These are phyloP conservation scores for Cryptococcus sp. DNA, from an alignment of 1,284 basidiomycete species.

Conservation along the genomic window DNA sequence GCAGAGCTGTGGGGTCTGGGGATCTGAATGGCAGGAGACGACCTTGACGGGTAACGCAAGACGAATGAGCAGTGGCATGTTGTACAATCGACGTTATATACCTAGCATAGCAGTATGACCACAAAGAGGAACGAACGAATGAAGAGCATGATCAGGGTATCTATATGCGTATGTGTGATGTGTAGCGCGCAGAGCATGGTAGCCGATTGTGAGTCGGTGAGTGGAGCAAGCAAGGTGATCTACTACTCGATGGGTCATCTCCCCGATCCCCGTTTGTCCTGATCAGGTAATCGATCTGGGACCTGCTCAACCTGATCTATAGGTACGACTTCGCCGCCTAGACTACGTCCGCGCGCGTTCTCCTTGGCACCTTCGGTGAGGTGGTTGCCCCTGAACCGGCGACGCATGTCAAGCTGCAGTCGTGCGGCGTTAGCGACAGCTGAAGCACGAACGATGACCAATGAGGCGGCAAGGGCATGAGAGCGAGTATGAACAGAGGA, in stretches of 20 bases:
- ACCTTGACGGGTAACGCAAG: background rate
- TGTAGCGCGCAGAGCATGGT: background rate
- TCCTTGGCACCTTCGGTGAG: conserved; percentile 28
- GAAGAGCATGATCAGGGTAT: background rate
- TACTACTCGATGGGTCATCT: background rate
- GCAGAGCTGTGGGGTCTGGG: background rate
- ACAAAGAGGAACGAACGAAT: too few relatives aligned
- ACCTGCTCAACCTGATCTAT: background rate
- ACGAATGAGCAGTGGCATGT: background rate
- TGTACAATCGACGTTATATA: background rate
- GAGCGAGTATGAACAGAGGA: background rate
- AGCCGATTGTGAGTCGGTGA: too few relatives aligned
- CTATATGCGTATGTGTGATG: background rate
- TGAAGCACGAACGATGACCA: too few relatives aligned
- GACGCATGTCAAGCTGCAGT: conserved; percentile 48
- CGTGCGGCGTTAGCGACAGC: background rate
- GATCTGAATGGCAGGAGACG: too few relatives aligned
- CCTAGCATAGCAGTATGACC: background rate
- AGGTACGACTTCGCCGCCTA: conserved; percentile 4
- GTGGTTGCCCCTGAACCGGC: conserved; percentile 50
- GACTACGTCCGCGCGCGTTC: conserved; percentile 3
- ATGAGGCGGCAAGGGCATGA: background rate
- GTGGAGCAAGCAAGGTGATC: background rate
- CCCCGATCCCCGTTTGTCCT: background rate
- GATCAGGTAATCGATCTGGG: conserved; percentile 5